phyloP scores from a whole-genome alignment of 106 monocot genomes.

The Amphibolis antarctica region DNA sequence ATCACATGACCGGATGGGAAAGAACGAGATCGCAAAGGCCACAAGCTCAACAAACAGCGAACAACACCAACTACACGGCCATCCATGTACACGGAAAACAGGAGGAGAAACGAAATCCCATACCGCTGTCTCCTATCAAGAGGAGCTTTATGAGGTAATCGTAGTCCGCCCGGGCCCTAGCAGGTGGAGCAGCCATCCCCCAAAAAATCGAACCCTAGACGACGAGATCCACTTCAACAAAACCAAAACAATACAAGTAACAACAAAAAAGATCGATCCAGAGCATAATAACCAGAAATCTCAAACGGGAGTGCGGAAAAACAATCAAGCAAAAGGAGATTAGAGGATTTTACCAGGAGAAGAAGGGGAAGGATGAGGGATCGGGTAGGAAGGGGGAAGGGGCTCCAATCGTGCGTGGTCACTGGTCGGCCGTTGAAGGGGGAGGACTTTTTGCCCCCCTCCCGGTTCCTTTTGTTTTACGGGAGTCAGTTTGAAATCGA shows the following conservation, averaged over 20 bases:
- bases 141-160: slow-evolving; percentile 55
- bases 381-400: neutral
- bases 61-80: too few species aligned
- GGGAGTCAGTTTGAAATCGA: too few species aligned
- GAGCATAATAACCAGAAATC: neutral
- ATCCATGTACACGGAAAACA: too few species aligned
- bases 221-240: slow-evolving; percentile 3
- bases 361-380: neutral
- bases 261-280: neutral
- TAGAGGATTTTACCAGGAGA: neutral
- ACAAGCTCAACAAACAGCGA: too few species aligned
- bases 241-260: neutral
- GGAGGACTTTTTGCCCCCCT: neutral
- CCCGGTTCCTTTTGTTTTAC: too few species aligned
- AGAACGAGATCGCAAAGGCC: too few species aligned
- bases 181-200: slow-evolving; percentile 45
- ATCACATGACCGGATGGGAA: too few species aligned
- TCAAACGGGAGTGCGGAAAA: neutral
- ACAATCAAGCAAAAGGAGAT: neutral
- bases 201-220: neutral
- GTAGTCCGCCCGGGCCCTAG: slow-evolving; percentile 56
- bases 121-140: slow-evolving; percentile 54
- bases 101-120: slow-evolving; percentile 3
- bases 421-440: neutral
- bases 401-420: neutral